Evolutionary conservation across 768 basidiomycete species (phyloP).

Genomic region (Psilocybe sp.): DNA sequence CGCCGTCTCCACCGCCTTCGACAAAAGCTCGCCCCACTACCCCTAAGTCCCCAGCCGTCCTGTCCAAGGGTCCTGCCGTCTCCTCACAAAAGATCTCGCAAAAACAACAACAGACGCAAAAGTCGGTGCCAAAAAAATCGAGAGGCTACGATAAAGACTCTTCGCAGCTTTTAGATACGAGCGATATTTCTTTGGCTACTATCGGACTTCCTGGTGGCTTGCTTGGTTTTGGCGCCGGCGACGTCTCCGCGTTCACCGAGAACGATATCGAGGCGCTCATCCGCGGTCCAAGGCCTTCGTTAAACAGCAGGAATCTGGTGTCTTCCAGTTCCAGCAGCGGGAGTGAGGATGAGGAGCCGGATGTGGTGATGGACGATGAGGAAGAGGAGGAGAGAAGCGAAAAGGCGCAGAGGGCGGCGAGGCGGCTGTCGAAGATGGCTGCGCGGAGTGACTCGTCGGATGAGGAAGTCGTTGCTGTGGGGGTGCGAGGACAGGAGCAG

Average conservation of each 20-base stretch:
- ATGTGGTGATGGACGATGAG: conserved; percentile 35
- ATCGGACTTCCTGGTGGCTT: neutral
- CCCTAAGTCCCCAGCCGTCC: conserved; percentile 1
- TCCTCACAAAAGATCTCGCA: no score
- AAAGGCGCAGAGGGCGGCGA: conserved; percentile 3
- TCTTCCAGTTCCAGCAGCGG: conserved; percentile 29
- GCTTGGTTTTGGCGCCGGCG: conserved; percentile 8
- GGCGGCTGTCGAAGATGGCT: conserved; percentile 11
- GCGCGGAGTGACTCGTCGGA: conserved; percentile 28
- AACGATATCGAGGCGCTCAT: conserved; percentile 35
- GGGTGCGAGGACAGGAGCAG: no score
- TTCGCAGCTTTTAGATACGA: neutral
- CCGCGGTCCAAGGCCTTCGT: conserved; percentile 30
- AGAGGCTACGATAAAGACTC: no score
- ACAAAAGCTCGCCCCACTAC: conserved; percentile 2
- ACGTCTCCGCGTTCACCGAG: conserved; percentile 23
- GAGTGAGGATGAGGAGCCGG: conserved; percentile 34
- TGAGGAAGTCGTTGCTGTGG: no score
- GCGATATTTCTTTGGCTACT: neutral
- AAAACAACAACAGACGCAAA: neutral
- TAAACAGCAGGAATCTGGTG: conserved; percentile 14
- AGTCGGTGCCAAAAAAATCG: no score
- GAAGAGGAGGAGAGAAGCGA: conserved; percentile 21
- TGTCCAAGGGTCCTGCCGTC: neutral
- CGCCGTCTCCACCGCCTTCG: neutral